phyloP scores from a whole-genome alignment of 2,329 filamentous ascomycete genomes.

The Nemania diffusa region DNA sequence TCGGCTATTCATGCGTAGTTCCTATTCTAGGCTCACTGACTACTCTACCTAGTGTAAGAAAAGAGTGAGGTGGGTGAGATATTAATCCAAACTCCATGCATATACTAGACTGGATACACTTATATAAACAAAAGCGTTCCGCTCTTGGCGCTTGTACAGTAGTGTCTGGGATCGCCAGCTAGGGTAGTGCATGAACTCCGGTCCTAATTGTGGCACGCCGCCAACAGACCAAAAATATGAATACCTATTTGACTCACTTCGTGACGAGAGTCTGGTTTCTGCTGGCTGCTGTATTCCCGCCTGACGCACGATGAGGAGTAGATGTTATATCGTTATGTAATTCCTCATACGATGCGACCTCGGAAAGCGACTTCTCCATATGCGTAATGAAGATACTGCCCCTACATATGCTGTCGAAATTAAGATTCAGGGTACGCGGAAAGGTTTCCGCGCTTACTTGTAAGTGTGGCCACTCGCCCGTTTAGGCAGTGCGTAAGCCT shows the following conservation, averaged over 20 bases:
- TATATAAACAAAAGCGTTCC: background rate
- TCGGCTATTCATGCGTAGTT: background rate
- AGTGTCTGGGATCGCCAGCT: too few relatives aligned
- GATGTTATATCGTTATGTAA: background rate
- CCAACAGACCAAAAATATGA: background rate
- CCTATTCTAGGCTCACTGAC: background rate
- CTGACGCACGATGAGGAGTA: background rate
- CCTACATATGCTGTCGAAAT: background rate
- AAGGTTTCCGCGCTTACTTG: slow-evolving; percentile 22
- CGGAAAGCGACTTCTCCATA: background rate
- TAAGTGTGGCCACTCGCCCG: too few relatives aligned
- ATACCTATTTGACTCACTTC: background rate
- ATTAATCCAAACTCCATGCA: background rate
- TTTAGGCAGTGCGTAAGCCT: background rate
- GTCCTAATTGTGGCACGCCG: too few relatives aligned
- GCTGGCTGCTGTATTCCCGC: background rate
- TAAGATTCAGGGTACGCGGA: slow-evolving; percentile 10
- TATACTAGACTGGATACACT: background rate
- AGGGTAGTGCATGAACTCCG: too few relatives aligned
- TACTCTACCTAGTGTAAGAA: too few relatives aligned
- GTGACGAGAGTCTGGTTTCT: background rate
- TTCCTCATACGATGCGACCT: background rate
- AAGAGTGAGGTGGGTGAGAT: background rate
- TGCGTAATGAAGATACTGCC: background rate
- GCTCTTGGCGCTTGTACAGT: background rate